A percentile compares a stretch with the other conserved stretches of the same genome.
These are phyloP conservation scores for Avicennia marina DNA, from an alignment of 257 asterid species.

Conservation along the genomic window DNA sequence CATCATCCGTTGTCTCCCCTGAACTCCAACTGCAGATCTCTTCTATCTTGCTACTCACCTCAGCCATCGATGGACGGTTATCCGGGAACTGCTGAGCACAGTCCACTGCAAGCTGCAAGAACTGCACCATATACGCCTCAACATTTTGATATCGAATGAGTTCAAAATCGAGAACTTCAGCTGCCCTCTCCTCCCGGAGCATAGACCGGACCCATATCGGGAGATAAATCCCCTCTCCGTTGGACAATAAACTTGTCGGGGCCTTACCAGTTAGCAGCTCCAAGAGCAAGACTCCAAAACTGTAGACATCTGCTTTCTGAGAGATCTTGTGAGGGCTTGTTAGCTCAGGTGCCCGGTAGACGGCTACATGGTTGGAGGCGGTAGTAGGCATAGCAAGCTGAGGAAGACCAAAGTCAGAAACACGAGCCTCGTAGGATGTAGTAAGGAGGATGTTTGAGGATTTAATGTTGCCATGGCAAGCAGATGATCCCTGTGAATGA, in stretches of 20 bases:
- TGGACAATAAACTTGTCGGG: slow-evolving; percentile 30
- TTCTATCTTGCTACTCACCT: slow-evolving; percentile 24
- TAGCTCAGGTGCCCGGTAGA: slow-evolving; percentile 51
- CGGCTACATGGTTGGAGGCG: slow-evolving; percentile 28
- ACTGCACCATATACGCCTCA: slow-evolving; percentile 46
- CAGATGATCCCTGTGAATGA: slow-evolving; percentile 37
- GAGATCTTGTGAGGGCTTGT: slow-evolving; percentile 36
- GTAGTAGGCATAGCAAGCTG: slow-evolving; percentile 28
- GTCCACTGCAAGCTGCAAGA: slow-evolving; percentile 38
- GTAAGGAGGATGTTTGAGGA: slow-evolving; percentile 53
- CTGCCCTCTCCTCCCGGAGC: slow-evolving; percentile 34
- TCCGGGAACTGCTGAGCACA: slow-evolving; percentile 38
- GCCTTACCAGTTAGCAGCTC: slow-evolving; percentile 50
- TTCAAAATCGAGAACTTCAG: slow-evolving; percentile 36
- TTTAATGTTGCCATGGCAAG: slow-evolving; percentile 48
- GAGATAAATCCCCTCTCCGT: slow-evolving; percentile 46
- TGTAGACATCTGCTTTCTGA: slow-evolving; percentile 50
- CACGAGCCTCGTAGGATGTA: slow-evolving; percentile 35
- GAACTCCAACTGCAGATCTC: slow-evolving; percentile 24
- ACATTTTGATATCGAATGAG: slow-evolving; percentile 36
- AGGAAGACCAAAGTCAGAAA: slow-evolving; percentile 41
- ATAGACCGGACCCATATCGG: slow-evolving; percentile 51
- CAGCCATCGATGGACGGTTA: slow-evolving; percentile 42
- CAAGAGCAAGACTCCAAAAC: slow-evolving; percentile 45
- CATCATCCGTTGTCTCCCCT: slow-evolving; percentile 5